Conservation (phyloP, 768 basidiomycete genomes). For the Scleroderma bovista region DNA sequence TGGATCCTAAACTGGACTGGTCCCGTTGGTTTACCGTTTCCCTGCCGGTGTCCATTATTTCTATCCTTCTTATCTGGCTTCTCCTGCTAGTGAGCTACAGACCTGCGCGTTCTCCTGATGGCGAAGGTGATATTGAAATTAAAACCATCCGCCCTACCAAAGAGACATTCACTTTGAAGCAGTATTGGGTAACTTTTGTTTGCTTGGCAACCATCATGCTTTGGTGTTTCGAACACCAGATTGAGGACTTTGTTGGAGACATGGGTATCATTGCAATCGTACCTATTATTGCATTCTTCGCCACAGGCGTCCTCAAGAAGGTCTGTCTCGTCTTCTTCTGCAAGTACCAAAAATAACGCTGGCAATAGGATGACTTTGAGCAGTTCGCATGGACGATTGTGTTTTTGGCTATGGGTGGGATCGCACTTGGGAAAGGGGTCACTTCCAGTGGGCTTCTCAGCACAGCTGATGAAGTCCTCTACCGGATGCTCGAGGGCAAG, state of each 20-base stretch:
- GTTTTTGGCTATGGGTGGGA: conserved; percentile 97
- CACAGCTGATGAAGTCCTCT: conserved; percentile 63
- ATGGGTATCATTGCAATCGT: conserved; percentile 98
- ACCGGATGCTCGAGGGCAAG: conserved; percentile 53
- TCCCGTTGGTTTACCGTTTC: conserved; percentile 91
- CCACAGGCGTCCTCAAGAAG: conserved; percentile 90
- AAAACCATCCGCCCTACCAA: conserved; percentile 77
- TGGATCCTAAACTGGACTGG: conserved; percentile 88
- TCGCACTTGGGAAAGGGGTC: conserved; percentile 92
- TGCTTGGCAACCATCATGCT: conserved; percentile 79
- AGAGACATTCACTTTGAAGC: conserved; percentile 77
- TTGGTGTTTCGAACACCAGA: conserved; percentile 83
- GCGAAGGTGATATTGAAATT: conserved; percentile 76
- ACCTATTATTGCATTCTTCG: conserved; percentile 91
- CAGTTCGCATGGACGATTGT: conserved; percentile 94
- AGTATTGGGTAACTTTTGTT: conserved; percentile 86
- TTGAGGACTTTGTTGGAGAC: conserved; percentile 78
- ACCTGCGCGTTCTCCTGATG: conserved; percentile 65
- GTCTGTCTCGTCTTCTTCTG: conserved; percentile 30
- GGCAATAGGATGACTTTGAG: conserved; percentile 82
- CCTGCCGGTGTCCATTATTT: conserved; percentile 82
- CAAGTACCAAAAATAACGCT: not conserved
- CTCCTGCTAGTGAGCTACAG: conserved; percentile 80
- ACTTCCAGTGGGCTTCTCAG: conserved; percentile 82
- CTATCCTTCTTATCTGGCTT: conserved; percentile 88